phyloP scores from a whole-genome alignment of 2,329 filamentous ascomycete genomes.

The Volutella citrinella region DNA sequence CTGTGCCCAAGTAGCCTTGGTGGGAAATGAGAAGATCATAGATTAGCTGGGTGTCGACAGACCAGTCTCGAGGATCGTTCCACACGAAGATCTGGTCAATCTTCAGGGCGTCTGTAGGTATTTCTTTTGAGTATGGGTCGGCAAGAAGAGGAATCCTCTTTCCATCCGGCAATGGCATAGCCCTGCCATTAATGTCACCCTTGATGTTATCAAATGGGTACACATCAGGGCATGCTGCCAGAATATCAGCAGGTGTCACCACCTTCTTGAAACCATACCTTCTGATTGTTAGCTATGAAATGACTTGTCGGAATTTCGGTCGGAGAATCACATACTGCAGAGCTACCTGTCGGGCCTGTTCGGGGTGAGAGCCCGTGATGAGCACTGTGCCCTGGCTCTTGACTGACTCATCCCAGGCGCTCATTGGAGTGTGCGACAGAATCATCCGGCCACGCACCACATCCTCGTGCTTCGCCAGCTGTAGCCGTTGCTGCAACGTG shows the following conservation, averaged over 20 bases:
- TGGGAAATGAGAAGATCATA: conserved; percentile 78
- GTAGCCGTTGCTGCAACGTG: conserved; percentile 32
- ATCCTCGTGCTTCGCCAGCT: conserved; percentile 29
- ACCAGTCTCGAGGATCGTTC: conserved; percentile 97
- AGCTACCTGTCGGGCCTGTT: conserved; percentile 69
- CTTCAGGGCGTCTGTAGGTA: conserved; percentile 53
- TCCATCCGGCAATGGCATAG: conserved; percentile 30
- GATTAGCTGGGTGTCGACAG: conserved; percentile 81
- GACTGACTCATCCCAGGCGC: conserved; percentile 47
- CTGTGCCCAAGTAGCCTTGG: conserved; percentile 76
- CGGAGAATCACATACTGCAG: conserved; percentile 44
- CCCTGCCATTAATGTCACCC: conserved; percentile 27
- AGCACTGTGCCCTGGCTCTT: conserved; percentile 56
- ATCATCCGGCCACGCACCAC: conserved; percentile 43
- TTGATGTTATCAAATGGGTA: conserved; percentile 71
- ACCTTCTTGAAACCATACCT: conserved; percentile 75
- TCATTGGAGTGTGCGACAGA: conserved; percentile 87
- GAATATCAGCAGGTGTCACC: conserved; percentile 81
- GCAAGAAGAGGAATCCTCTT: conserved; percentile 29
- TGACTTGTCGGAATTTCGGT: conserved; percentile 17
- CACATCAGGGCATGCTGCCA: conserved; percentile 68
- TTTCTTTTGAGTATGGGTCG: conserved; percentile 33
- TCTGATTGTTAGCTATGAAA: conserved; percentile 4
- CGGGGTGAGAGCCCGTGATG: conserved; percentile 68
- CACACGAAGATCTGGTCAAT: conserved; percentile 92